Conservation (phyloP, 495 filamentous ascomycete species). For the Entonaema liquescens region DNA sequence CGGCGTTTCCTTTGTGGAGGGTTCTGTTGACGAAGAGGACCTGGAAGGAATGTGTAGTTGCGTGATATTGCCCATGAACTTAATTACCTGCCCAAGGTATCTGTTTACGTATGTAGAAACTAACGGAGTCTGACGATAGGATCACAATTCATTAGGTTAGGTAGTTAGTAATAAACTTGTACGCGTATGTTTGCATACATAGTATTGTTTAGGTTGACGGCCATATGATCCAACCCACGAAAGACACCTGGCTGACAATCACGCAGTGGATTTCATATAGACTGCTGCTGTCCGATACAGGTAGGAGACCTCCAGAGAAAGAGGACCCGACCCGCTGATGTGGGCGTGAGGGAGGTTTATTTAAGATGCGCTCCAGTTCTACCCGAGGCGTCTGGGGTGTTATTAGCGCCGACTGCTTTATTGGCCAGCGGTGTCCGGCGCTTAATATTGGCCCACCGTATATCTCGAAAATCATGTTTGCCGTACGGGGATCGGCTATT, state of each 20-base stretch:
- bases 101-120: not conserved
- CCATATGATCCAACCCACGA: not conserved
- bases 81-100: not conserved
- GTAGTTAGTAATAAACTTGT: too few relatives aligned
- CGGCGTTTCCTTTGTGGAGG: not conserved
- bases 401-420: conserved; percentile 26
- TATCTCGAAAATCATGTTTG: conserved; percentile 7
- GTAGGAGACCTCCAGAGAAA: conserved; percentile 16
- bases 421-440: conserved; percentile 25
- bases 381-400: conserved; percentile 14
- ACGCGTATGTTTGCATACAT: too few relatives aligned
- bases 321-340: conserved; percentile 14
- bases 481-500: not conserved
- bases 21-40: not conserved
- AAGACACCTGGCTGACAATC: conserved; percentile 2
- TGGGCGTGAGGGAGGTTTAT: conserved; percentile 20
- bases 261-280: not conserved
- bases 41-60: conserved; percentile 20
- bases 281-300: not conserved
- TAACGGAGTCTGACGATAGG: not conserved
- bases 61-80: not conserved
- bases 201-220: too few relatives aligned
- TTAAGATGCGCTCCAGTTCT: conserved; percentile 23
- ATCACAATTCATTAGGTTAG: not conserved
- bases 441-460: conserved; percentile 14